Percentiles rank a stretch among this genome's conserved stretches.
Evolutionary conservation across 768 basidiomycete species (phyloP).

Genomic region (Leccinum subtestaceum): DNA sequence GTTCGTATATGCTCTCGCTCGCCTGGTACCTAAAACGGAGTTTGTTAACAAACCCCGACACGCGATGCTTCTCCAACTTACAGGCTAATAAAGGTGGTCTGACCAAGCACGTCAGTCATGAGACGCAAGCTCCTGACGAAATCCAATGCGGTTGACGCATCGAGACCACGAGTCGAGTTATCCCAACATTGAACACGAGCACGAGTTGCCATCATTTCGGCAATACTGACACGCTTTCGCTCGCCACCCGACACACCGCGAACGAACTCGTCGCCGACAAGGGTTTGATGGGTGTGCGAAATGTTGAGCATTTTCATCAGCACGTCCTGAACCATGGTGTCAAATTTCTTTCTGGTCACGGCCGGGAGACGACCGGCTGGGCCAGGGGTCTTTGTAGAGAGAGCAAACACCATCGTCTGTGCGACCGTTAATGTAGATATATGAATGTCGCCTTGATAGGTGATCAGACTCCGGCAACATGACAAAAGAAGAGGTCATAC

Average conservation of each 20-base stretch:
- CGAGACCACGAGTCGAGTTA: conserved; percentile 76
- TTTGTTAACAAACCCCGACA: conserved; percentile 1
- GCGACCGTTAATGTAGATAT: conserved; percentile 79
- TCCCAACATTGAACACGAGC: conserved; percentile 83
- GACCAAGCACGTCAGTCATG: conserved; percentile 79
- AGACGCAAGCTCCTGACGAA: conserved; percentile 76
- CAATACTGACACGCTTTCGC: conserved; percentile 77
- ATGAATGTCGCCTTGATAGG: conserved; percentile 65
- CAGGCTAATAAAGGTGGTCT: conserved; percentile 79
- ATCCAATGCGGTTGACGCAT: conserved; percentile 86
- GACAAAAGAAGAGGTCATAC: conserved; percentile 28
- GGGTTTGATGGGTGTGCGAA: conserved; percentile 70
- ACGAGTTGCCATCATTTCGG: conserved; percentile 83
- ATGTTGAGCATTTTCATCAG: conserved; percentile 82
- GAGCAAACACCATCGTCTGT: conserved; percentile 70
- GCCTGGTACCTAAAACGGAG: conserved; percentile 60
- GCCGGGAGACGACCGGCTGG: conserved; percentile 70
- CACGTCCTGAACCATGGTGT: conserved; percentile 53
- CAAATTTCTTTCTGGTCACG: conserved; percentile 57
- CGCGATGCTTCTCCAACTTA: conserved; percentile 31
- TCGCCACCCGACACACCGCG: conserved; percentile 80
- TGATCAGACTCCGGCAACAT: not conserved
- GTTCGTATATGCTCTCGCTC: conserved; percentile 69
- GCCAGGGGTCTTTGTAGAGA: conserved; percentile 74
- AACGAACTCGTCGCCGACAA: conserved; percentile 85